Evolutionary conservation across 164 flowering plant species (phyloP).

Genomic region (Magnolia kwangsiensis): DNA sequence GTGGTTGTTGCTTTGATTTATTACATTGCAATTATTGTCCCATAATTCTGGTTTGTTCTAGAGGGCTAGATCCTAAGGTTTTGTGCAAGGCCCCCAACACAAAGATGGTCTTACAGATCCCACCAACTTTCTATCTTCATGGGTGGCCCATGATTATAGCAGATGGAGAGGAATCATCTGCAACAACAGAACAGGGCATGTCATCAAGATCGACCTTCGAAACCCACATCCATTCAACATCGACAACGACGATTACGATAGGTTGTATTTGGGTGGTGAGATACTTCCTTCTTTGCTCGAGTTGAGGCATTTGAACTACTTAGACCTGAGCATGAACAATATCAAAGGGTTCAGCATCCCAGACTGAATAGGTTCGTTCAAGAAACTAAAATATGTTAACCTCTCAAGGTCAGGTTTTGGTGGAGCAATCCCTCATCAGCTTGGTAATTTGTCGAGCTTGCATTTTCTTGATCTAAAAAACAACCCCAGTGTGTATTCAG

Average conservation of each 20-base stretch:
- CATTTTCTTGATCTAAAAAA: constrained; percentile 5
- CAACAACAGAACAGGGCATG: constrained; percentile 9
- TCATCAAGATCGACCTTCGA: constrained; percentile 8
- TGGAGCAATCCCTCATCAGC: constrained; percentile 13
- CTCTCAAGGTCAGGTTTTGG: constrained; percentile 1
- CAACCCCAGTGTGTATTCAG: background rate
- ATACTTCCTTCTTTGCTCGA: constrained; percentile 13
- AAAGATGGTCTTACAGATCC: background rate
- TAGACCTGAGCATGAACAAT: constrained; percentile 10
- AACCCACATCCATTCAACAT: background rate
- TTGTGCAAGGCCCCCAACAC: no score
- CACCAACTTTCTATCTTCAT: background rate
- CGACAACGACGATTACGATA: background rate
- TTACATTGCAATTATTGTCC: no score
- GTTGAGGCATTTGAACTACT: constrained; percentile 5
- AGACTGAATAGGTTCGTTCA: constrained; percentile 9
- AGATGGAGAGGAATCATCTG: constrained; percentile 11
- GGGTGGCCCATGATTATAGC: constrained; percentile 9
- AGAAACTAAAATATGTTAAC: constrained; percentile 9
- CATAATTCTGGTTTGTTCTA: no score
- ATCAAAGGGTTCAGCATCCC: constrained; percentile 10
- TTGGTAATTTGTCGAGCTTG: constrained; percentile 14
- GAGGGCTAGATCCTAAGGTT: no score
- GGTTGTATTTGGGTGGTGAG: constrained; percentile 4
- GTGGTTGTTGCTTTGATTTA: no score